These are phyloP conservation scores for Amaranthus tricolor DNA, from an alignment of 179 eudicot genomes.

Conservation along the genomic window DNA sequence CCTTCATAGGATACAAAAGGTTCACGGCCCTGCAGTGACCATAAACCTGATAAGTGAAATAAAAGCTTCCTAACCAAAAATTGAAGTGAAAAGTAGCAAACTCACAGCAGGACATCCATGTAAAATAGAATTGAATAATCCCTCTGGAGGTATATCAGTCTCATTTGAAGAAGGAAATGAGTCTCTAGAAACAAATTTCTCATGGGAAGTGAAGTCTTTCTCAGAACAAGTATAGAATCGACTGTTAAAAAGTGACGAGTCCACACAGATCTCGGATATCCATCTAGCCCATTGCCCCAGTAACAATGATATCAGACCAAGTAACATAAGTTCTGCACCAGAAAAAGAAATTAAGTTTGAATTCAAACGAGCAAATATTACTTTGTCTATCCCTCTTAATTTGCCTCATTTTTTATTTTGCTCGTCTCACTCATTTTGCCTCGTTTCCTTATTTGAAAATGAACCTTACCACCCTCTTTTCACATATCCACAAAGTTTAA, in stretches of 20 bases:
- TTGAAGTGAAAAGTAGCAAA: neutral
- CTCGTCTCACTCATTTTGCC: no score
- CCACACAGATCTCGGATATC: slow-evolving; percentile 87
- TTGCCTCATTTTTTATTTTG: no score
- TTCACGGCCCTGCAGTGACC: slow-evolving; percentile 72
- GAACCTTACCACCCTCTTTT: no score
- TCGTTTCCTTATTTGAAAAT: no score
- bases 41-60: neutral
- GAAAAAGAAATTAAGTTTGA: neutral
- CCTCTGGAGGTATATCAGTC: slow-evolving; percentile 58
- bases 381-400: no score
- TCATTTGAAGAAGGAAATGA: slow-evolving; percentile 35
- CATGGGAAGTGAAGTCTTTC: slow-evolving; percentile 48
- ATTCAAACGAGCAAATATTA: neutral
- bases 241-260: slow-evolving; percentile 81
- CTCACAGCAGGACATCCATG: slow-evolving; percentile 72
- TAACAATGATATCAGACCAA: slow-evolving; percentile 87
- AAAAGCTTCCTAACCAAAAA: neutral
- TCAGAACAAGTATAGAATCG: slow-evolving; percentile 78
- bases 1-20: slow-evolving; percentile 97
- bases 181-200: slow-evolving; percentile 34
- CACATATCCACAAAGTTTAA: no score
- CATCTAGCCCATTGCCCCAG: slow-evolving; percentile 86
- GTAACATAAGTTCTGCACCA: slow-evolving; percentile 80
- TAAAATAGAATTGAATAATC: slow-evolving; percentile 30